These are phyloP conservation scores for Leishmania gerbilli DNA, from an alignment of 208 protist genomes.

Conservation along the genomic window DNA sequence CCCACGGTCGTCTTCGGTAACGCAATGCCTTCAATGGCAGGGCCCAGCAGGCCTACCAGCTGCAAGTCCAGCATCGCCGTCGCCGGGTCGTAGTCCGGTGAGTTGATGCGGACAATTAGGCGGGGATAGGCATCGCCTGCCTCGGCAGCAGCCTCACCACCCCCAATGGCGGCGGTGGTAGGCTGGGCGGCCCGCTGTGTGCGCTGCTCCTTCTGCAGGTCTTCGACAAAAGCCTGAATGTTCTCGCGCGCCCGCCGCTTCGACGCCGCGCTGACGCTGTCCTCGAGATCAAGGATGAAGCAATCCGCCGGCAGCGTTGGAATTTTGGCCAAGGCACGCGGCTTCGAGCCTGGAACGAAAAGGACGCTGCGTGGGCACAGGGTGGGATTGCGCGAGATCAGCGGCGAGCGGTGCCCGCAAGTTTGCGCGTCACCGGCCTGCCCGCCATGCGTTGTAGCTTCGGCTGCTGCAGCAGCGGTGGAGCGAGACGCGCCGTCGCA, in stretches of 20 bases:
- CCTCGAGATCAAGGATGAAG: conserved; percentile 83
- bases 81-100: conserved; percentile 61
- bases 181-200: background rate
- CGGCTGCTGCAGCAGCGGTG: background rate
- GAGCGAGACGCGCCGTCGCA: background rate
- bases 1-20: conserved; percentile 61
- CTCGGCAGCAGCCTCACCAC: background rate
- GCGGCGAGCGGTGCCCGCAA: conserved; percentile 3
- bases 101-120: conserved; percentile 81
- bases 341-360: conserved; percentile 65
- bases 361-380: conserved; percentile 82
- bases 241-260: conserved; percentile 67
- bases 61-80: conserved; percentile 85
- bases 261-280: conserved; percentile 42
- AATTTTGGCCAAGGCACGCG: conserved; percentile 59
- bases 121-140: conserved; percentile 30
- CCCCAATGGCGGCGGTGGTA: background rate
- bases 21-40: conserved; percentile 72
- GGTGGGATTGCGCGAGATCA: conserved; percentile 48
- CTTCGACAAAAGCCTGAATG: conserved; percentile 51
- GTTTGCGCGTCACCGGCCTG: background rate
- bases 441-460: background rate
- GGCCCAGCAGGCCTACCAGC: conserved; percentile 66
- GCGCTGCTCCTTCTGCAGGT: conserved; percentile 24
- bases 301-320: conserved; percentile 58